phyloP scores from a whole-genome alignment of 1,139 yeast species.

The Zygosaccharomyces sapae region DNA sequence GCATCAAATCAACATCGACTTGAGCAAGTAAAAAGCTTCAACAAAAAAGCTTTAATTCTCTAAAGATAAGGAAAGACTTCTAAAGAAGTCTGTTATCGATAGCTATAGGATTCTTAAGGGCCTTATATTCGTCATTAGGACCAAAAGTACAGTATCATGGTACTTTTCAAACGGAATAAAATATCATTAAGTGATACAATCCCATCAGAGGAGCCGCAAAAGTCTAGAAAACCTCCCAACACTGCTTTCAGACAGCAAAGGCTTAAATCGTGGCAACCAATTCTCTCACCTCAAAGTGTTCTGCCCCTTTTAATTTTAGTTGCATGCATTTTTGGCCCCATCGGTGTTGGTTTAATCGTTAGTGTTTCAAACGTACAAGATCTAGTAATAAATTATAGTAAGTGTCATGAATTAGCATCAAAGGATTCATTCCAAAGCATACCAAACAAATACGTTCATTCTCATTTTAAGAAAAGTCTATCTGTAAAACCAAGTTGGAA shows the following conservation, averaged over 20 bases:
- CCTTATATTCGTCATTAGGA: background rate
- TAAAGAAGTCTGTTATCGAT: background rate
- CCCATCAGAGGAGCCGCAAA: conserved; percentile 22
- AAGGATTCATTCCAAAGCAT: conserved; percentile 40
- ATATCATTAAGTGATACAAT: conserved; percentile 4
- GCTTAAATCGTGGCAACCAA: conserved; percentile 80
- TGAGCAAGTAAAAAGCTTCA: background rate
- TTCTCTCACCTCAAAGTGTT: conserved; percentile 71
- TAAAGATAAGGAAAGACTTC: background rate
- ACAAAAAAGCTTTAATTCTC: too few species aligned
- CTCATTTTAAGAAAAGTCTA: conserved; percentile 48
- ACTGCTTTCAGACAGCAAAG: conserved; percentile 79
- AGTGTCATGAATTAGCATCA: conserved; percentile 47
- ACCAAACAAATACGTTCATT: conserved; percentile 49
- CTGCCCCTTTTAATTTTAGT: conserved; percentile 59
- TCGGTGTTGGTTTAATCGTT: conserved; percentile 63
- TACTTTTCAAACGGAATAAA: conserved; percentile 8
- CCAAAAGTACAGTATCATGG: conserved; percentile 2
- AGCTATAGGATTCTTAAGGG: background rate
- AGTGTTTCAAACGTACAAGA: conserved; percentile 60
- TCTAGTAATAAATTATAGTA: conserved; percentile 54
- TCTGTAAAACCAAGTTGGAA: conserved; percentile 54
- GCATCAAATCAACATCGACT: background rate
- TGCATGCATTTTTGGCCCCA: conserved; percentile 67
- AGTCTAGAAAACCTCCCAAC: conserved; percentile 54